Conservation (phyloP, 2,329 filamentous ascomycete species). For the Pseudocercospora vitis region DNA sequence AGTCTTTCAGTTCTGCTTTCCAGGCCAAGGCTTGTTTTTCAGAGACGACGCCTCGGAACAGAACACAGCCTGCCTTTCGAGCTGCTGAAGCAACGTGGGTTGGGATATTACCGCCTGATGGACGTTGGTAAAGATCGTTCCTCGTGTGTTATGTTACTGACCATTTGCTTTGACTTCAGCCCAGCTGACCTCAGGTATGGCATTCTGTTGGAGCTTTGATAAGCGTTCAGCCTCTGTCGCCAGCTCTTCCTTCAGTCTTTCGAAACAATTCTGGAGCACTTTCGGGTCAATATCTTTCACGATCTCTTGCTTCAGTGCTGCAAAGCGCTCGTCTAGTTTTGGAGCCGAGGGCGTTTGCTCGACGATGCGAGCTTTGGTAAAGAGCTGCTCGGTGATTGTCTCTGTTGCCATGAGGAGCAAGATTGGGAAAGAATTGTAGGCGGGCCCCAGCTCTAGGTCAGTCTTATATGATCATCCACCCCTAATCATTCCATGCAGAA, state of each 20-base stretch:
- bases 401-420: background rate
- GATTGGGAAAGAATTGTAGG: background rate
- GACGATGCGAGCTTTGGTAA: background rate
- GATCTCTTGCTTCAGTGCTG: constrained; percentile 15
- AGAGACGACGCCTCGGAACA: constrained; percentile 12
- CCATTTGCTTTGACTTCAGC: constrained; percentile 11
- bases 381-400: background rate
- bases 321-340: constrained; percentile 12
- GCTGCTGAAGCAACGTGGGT: constrained; percentile 1
- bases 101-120: constrained; percentile 9
- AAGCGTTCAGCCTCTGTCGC: constrained; percentile 9
- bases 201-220: constrained; percentile 4
- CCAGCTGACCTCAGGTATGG: constrained; percentile 13
- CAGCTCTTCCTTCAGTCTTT: constrained; percentile 9
- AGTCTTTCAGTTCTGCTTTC: constrained; percentile 14
- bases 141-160: background rate
- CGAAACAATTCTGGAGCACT: constrained; percentile 7
- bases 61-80: constrained; percentile 8
- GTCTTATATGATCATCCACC: background rate
- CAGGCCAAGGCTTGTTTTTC: constrained; percentile 11
- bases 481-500: background rate
- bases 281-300: constrained; percentile 13
- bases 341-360: constrained; percentile 7
- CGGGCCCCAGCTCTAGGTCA: background rate
- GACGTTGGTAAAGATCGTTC: background rate